Evolutionary conservation across 2,329 filamentous ascomycete species (phyloP).

Genomic region (Lasiodiplodia gonubiensis): DNA sequence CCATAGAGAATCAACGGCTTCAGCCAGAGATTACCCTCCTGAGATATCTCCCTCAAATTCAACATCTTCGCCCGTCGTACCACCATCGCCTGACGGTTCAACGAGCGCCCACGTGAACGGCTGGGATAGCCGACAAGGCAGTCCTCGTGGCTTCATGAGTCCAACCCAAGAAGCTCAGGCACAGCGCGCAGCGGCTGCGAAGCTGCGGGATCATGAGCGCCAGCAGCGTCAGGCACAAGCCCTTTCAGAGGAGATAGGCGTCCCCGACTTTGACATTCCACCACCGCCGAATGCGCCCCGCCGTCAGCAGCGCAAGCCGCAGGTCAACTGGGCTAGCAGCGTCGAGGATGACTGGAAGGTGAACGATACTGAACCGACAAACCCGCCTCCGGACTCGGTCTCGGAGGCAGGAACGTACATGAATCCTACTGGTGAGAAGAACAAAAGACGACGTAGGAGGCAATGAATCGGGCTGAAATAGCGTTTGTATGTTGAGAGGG

Average conservation of each 20-base stretch:
- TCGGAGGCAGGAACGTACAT: constrained; percentile 21
- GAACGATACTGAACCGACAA: background rate
- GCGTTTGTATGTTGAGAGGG: background rate
- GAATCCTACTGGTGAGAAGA: constrained; percentile 14
- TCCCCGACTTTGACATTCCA: constrained; percentile 1
- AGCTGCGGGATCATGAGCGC: background rate
- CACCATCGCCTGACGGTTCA: background rate
- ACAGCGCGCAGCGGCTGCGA: constrained; percentile 2
- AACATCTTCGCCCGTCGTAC: background rate
- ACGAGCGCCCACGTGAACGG: background rate
- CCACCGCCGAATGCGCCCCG: background rate
- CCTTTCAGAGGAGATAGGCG: constrained; percentile 12
- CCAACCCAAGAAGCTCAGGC: constrained; percentile 16
- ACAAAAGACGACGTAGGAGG: constrained; percentile 20
- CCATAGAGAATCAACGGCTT: background rate
- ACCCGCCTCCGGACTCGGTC: background rate
- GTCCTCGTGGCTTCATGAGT: constrained; percentile 15
- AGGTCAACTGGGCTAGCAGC: background rate
- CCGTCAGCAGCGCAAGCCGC: constrained; percentile 2
- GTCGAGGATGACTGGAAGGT: background rate
- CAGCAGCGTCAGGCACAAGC: constrained; percentile 1
- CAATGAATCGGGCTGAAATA: background rate
- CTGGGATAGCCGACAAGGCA: background rate
- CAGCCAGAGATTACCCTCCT: background rate
- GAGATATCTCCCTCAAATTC: background rate